Evolutionary conservation across 2,329 filamentous ascomycete genomes (phyloP).

Genomic region (Westerdykella sp.): DNA sequence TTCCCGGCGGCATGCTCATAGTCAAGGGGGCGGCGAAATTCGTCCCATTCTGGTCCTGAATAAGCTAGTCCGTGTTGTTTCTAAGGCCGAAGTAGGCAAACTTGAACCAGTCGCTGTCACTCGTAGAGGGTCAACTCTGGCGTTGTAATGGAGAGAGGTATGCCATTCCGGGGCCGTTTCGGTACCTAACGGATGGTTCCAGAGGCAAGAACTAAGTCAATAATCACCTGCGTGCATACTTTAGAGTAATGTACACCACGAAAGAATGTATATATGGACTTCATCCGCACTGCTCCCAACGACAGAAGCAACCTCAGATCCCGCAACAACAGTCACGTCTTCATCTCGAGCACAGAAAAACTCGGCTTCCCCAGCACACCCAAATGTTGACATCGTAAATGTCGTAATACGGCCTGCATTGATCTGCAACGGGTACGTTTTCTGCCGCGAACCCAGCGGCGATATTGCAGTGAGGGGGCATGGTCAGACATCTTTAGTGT

Average conservation of each 20-base stretch:
- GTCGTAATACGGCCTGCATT: conserved; percentile 15
- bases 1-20: conserved; percentile 14
- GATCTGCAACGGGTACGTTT: conserved; percentile 3
- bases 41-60: conserved; percentile 8
- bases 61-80: conserved; percentile 6
- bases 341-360: conserved; percentile 3
- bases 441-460: conserved; percentile 8
- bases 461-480: conserved; percentile 6
- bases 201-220: too few relatives aligned
- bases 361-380: conserved; percentile 7
- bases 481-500: background rate
- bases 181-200: conserved; percentile 10
- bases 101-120: conserved; percentile 12
- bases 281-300: conserved; percentile 7
- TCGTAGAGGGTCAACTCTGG: conserved; percentile 4
- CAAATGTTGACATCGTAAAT: conserved; percentile 5
- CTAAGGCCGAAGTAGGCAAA: conserved; percentile 5
- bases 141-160: conserved; percentile 6
- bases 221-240: too few relatives aligned
- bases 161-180: conserved; percentile 9
- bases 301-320: conserved; percentile 7
- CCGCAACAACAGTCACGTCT: conserved; percentile 8
- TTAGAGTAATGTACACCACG: background rate
- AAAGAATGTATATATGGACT: background rate
- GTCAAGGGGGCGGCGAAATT: conserved; percentile 13